Evolutionary conservation across 495 filamentous ascomycete genomes (phyloP).

Genomic region (Annulohypoxylon stygium): DNA sequence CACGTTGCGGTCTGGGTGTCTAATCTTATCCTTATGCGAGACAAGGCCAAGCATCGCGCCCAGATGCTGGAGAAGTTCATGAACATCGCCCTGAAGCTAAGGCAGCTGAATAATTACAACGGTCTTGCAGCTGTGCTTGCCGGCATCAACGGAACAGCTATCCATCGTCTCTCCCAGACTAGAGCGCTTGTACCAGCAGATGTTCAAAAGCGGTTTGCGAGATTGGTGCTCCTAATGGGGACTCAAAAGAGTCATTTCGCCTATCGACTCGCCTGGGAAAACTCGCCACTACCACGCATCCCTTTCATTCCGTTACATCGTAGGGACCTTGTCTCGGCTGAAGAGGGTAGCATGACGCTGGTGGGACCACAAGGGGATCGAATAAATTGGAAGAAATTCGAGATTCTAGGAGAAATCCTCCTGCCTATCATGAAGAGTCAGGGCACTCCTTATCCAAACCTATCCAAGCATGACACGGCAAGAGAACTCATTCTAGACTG

Average conservation of each 20-base stretch:
- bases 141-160: slow-evolving; percentile 87
- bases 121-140: slow-evolving; percentile 92
- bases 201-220: slow-evolving; percentile 84
- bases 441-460: slow-evolving; percentile 80
- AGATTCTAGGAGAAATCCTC: slow-evolving; percentile 93
- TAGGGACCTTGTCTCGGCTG: slow-evolving; percentile 88
- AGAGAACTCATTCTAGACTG: slow-evolving; percentile 79
- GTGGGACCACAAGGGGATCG: slow-evolving; percentile 77
- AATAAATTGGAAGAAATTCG: slow-evolving; percentile 99
- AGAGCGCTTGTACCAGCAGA: slow-evolving; percentile 77
- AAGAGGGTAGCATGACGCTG: slow-evolving; percentile 92
- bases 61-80: slow-evolving; percentile 94
- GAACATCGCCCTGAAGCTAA: slow-evolving; percentile 83
- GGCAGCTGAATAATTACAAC: slow-evolving; percentile 97
- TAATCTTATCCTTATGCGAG: slow-evolving; percentile 90
- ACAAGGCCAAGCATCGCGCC: slow-evolving; percentile 95
- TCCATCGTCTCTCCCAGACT: slow-evolving; percentile 88
- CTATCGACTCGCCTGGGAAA: slow-evolving; percentile 96
- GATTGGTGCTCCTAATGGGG: slow-evolving; percentile 91
- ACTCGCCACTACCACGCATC: slow-evolving; percentile 88
- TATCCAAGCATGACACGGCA: slow-evolving; percentile 73
- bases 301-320: slow-evolving; percentile 94
- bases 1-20: slow-evolving; percentile 91
- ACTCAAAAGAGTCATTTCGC: slow-evolving; percentile 91
- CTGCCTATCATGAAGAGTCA: slow-evolving; percentile 92